Evolutionary conservation across 176 grass and related monocot species (phyloP).

Genomic region (Areca catechu): DNA sequence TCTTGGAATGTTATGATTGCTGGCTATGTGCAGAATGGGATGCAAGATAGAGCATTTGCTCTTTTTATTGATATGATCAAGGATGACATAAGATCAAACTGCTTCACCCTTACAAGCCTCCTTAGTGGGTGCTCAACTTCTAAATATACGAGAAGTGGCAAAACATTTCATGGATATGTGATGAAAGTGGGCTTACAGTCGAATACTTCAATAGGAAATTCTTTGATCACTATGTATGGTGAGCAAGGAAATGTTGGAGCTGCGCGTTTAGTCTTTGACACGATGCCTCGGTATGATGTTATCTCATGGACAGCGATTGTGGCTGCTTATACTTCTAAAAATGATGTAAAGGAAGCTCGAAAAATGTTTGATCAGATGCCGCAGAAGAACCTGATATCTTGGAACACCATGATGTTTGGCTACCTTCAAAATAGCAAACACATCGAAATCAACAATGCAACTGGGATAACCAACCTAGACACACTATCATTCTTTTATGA

Average conservation of each 20-base stretch:
- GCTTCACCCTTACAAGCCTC: conserved; percentile 18
- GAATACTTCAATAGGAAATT: conserved; percentile 8
- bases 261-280: conserved; percentile 16
- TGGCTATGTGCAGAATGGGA: conserved; percentile 12
- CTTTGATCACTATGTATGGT: conserved; percentile 23
- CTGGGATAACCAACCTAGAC: neutral
- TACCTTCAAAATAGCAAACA: conserved; percentile 17
- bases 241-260: conserved; percentile 7
- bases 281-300: conserved; percentile 11
- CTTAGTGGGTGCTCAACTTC: conserved; percentile 13
- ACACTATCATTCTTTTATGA: conserved; percentile 9
- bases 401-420: conserved; percentile 24
- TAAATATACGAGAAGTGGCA: conserved; percentile 8
- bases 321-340: conserved; percentile 18
- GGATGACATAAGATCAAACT: conserved; percentile 10
- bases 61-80: conserved; percentile 10
- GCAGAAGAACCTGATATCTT: conserved; percentile 19
- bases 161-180: conserved; percentile 9
- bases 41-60: conserved; percentile 10
- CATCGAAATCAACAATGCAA: neutral
- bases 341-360: conserved; percentile 12
- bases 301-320: conserved; percentile 21
- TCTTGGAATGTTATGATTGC: conserved; percentile 20
- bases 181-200: conserved; percentile 15
- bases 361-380: conserved; percentile 11